These are phyloP conservation scores for Paecilomyces niveus DNA, from an alignment of 2,329 filamentous ascomycete genomes.

Conservation along the genomic window DNA sequence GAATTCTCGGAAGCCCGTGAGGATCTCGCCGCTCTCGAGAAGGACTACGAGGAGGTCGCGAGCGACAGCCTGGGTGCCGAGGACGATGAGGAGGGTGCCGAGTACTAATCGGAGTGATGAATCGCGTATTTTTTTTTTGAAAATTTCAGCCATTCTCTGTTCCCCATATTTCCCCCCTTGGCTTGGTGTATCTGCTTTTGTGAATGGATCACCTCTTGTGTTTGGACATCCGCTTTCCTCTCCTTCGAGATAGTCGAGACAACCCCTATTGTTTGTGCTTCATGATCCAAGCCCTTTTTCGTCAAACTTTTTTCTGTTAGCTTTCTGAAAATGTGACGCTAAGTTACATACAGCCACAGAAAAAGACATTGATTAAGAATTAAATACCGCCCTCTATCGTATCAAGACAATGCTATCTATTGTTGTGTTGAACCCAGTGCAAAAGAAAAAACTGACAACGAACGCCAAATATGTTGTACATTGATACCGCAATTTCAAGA, in stretches of 20 bases:
- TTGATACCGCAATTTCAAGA: neutral
- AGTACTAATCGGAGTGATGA: slow-evolving; percentile 21
- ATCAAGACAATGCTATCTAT: neutral
- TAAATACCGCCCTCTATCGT: neutral
- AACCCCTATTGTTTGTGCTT: neutral
- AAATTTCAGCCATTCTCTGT: slow-evolving; percentile 7
- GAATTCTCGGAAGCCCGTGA: slow-evolving; percentile 84
- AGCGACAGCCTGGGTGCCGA: slow-evolving; percentile 60
- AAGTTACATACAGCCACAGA: neutral
- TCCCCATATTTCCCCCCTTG: slow-evolving; percentile 9
- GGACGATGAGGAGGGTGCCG: slow-evolving; percentile 48
- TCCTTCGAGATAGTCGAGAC: neutral
- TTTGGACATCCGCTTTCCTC: neutral
- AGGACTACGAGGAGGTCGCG: slow-evolving; percentile 81
- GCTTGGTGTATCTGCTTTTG: slow-evolving; percentile 1
- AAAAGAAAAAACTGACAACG: neutral
- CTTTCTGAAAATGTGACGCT: neutral
- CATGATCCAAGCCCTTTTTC: neutral
- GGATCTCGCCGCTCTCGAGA: slow-evolving; percentile 77
- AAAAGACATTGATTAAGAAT: neutral
- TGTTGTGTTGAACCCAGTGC: neutral
- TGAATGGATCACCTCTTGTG: neutral
- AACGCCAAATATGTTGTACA: neutral
- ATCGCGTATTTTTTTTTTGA: neutral
- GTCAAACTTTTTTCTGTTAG: neutral